phyloP scores from a whole-genome alignment of 1,284 basidiomycete genomes.

The Heterobasidion parviporum region DNA sequence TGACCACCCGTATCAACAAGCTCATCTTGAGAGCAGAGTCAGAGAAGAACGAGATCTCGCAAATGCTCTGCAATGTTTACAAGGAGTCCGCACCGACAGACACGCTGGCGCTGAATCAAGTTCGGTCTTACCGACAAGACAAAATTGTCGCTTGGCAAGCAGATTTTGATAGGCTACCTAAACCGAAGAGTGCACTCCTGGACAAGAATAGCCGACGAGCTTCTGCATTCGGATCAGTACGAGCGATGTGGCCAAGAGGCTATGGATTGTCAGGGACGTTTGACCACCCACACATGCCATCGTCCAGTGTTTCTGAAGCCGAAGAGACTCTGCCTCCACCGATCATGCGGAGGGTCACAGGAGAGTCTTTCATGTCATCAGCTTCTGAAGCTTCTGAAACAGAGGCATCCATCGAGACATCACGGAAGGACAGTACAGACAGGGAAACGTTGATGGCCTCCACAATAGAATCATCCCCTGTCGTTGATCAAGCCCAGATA shows the following conservation, averaged over 20 bases:
- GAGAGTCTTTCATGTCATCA: conserved; percentile 44
- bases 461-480: conserved; percentile 30
- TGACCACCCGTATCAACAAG: conserved; percentile 53
- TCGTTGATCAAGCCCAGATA: conserved; percentile 3
- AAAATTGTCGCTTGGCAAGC: conserved; percentile 95
- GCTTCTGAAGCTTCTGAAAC: conserved; percentile 52
- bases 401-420: conserved; percentile 2
- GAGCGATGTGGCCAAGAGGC: conserved; percentile 60
- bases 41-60: conserved; percentile 71
- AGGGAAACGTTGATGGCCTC: conserved; percentile 17
- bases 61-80: conserved; percentile 76
- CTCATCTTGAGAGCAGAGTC: conserved; percentile 66
- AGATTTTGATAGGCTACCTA: conserved; percentile 73
- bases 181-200: conserved; percentile 38
- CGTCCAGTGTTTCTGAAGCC: conserved; percentile 68
- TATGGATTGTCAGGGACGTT: conserved; percentile 43
- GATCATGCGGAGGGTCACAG: conserved; percentile 36
- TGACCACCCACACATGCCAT: conserved; percentile 46
- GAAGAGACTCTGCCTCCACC: conserved; percentile 47
- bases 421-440: conserved; percentile 1
- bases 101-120: conserved; percentile 83
- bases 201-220: conserved; percentile 44
- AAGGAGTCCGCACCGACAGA: conserved; percentile 74
- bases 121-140: conserved; percentile 84
- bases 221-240: conserved; percentile 60